phyloP scores from a whole-genome alignment of 2,329 filamentous ascomycete genomes.

The Verticillium nubilum region DNA sequence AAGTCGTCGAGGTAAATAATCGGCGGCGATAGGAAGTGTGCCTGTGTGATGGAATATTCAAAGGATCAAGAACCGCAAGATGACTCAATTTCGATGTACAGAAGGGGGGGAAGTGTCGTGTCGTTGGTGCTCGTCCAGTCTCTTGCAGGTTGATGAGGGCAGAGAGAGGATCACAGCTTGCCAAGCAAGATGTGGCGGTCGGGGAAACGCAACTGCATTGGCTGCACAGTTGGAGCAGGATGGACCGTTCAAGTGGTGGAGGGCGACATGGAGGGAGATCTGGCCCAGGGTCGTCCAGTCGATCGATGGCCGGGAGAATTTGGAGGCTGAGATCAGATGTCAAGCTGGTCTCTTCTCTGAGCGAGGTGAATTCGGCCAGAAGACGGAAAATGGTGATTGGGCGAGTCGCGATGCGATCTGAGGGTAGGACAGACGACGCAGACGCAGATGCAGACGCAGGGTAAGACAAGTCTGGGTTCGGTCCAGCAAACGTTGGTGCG shows the following conservation, averaged over 20 bases:
- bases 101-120: not conserved
- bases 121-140: not conserved
- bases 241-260: not conserved
- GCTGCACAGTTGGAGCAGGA: constrained; percentile 2
- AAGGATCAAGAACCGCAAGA: not conserved
- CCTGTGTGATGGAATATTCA: not conserved
- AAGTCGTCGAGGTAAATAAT: not conserved
- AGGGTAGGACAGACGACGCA: not conserved
- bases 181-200: constrained; percentile 3
- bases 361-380: not conserved
- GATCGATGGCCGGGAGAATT: not conserved
- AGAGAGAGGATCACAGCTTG: constrained; percentile 2
- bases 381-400: not conserved
- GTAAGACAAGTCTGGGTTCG: not conserved
- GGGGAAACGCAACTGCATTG: constrained; percentile 1
- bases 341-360: not conserved
- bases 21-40: not conserved
- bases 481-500: not conserved
- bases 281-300: not conserved
- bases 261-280: constrained; percentile 3
- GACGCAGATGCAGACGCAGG: not conserved
- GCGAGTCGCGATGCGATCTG: not conserved
- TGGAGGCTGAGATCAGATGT: not conserved
- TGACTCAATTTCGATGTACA: not conserved
- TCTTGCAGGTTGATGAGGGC: not conserved